Evolutionary conservation across 345 rosid species (phyloP).

Genomic region (Limnanthes douglasii): DNA sequence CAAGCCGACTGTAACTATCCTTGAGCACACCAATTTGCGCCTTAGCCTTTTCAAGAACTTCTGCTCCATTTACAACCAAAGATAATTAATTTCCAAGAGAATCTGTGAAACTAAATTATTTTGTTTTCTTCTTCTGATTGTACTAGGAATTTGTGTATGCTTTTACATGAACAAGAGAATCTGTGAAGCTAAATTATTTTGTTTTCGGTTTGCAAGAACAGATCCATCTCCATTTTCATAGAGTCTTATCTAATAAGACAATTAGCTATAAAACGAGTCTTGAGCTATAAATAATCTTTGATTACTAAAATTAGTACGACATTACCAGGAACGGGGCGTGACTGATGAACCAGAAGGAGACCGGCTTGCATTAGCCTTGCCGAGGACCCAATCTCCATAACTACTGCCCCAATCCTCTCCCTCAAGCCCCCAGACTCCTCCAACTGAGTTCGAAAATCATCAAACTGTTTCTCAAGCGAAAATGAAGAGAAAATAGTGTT

Average conservation of each 20-base stretch:
- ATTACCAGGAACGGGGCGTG: conserved; percentile 70
- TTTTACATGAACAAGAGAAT: too few species aligned
- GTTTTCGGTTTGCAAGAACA: too few species aligned
- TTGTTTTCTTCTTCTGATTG: too few species aligned
- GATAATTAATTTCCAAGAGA: too few species aligned
- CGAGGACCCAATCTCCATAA: conserved; percentile 58
- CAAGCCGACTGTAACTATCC: conserved; percentile 40
- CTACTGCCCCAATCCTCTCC: conserved; percentile 61
- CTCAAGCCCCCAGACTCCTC: conserved; percentile 62
- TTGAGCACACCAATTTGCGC: conserved; percentile 40
- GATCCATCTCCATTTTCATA: too few species aligned
- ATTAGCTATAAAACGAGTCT: too few species aligned
- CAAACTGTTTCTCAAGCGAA: conserved; percentile 64
- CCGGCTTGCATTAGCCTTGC: conserved; percentile 56
- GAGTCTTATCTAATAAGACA: background rate
- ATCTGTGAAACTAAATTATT: too few species aligned
- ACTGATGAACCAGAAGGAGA: conserved; percentile 79
- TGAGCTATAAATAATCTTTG: too few species aligned
- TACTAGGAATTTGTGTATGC: too few species aligned
- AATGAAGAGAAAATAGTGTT: conserved; percentile 11
- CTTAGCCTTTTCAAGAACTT: conserved; percentile 54
- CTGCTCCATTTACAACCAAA: conserved; percentile 29
- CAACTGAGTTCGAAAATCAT: conserved; percentile 50
- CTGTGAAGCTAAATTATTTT: too few species aligned
- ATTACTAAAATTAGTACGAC: too few species aligned